phyloP scores from a whole-genome alignment of 306 rosid genomes.

The Dicorynia guianensis region DNA sequence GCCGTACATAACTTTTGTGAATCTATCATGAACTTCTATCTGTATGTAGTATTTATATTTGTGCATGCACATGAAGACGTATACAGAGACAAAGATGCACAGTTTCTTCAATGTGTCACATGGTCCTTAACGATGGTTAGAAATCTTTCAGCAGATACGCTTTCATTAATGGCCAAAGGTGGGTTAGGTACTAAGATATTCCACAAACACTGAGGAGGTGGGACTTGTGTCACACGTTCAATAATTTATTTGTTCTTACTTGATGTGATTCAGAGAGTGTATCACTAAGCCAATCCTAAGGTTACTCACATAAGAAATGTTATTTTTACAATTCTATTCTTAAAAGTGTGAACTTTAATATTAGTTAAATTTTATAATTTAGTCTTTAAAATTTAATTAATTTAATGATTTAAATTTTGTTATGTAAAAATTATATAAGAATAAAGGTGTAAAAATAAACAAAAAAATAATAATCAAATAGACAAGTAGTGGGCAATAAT shows the following conservation, averaged over 20 bases:
- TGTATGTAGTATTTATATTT: background rate
- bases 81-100: background rate
- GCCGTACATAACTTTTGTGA: background rate
- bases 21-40: background rate
- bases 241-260: background rate
- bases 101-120: too few relatives aligned
- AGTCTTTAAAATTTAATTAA: too few relatives aligned
- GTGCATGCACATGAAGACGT: background rate
- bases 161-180: background rate
- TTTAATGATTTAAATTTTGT: too few relatives aligned
- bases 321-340: too few relatives aligned
- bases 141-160: background rate
- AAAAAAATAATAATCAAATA: too few relatives aligned
- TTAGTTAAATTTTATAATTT: too few relatives aligned
- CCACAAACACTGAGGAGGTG: background rate
- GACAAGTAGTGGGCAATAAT: too few relatives aligned
- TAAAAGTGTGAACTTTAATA: too few relatives aligned
- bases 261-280: background rate
- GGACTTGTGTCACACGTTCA: constrained; percentile 24
- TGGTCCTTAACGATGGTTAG: background rate
- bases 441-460: too few relatives aligned
- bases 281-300: too few relatives aligned
- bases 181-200: background rate
- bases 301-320: too few relatives aligned
- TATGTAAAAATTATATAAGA: too few relatives aligned